Evolutionary conservation across 345 rosid species (phyloP).

Genomic region (Pugionium dolabratum): DNA sequence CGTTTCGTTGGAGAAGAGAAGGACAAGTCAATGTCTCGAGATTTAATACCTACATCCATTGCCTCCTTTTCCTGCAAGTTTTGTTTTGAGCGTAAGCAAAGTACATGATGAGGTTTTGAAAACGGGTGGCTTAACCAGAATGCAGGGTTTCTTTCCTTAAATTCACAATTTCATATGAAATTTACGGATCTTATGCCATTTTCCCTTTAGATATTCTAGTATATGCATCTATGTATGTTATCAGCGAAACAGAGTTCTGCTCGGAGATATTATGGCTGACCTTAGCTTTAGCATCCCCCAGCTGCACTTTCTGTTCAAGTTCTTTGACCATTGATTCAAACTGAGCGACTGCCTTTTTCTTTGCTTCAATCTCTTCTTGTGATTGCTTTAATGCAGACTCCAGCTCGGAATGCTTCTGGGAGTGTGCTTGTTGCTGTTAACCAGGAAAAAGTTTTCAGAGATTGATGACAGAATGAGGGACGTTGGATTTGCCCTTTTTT

Average conservation of each 20-base stretch:
- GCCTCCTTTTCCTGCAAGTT: conserved; percentile 46
- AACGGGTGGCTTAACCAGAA: not conserved
- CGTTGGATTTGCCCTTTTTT: conserved; percentile 2
- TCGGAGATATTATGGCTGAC: conserved; percentile 42
- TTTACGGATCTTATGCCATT: not conserved
- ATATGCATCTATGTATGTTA: conserved; percentile 1
- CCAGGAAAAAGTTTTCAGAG: conserved; percentile 21
- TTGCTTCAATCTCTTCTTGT: conserved; percentile 64
- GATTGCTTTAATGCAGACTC: conserved; percentile 63
- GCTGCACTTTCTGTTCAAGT: conserved; percentile 69
- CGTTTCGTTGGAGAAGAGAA: conserved; percentile 66
- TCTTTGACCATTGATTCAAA: conserved; percentile 63
- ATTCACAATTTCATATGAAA: not conserved
- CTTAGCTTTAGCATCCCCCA: conserved; percentile 62
- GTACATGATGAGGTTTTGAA: not conserved
- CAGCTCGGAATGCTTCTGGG: conserved; percentile 54
- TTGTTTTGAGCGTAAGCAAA: conserved; percentile 5
- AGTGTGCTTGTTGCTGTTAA: conserved; percentile 53
- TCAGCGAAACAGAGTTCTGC: conserved; percentile 6
- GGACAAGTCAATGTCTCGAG: conserved; percentile 65
- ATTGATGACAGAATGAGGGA: conserved; percentile 12
- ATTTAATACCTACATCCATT: conserved; percentile 56
- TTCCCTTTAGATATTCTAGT: not conserved
- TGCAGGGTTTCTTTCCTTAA: conserved; percentile 1
- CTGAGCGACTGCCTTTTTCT: conserved; percentile 51